These are phyloP conservation scores for Gnomoniopsis smithogilvyi DNA, from an alignment of 2,329 filamentous ascomycete species.

Conservation along the genomic window DNA sequence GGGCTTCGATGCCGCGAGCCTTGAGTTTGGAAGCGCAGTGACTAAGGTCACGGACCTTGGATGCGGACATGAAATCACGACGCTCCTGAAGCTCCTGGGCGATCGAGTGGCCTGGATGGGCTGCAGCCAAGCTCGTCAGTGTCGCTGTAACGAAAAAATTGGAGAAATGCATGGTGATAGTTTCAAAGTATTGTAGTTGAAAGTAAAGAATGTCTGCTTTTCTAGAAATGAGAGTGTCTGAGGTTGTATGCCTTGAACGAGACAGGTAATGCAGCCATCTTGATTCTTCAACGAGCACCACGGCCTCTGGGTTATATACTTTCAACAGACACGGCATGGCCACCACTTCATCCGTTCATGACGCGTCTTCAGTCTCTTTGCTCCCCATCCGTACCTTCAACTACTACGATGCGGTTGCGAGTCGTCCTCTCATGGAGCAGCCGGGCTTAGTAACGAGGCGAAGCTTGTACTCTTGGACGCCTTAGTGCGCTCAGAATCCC, in stretches of 20 bases:
- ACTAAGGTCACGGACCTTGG: slow-evolving; percentile 38
- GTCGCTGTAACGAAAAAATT: slow-evolving; percentile 21
- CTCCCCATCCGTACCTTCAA: background rate
- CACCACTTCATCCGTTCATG: background rate
- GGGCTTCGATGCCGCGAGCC: slow-evolving; percentile 41
- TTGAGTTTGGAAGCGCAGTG: slow-evolving; percentile 46
- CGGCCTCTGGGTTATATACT: background rate
- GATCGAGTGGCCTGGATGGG: slow-evolving; percentile 48
- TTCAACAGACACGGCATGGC: background rate
- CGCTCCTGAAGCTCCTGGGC: slow-evolving; percentile 47
- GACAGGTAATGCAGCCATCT: background rate
- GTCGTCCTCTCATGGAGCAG: too few relatives aligned
- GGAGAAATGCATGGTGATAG: slow-evolving; percentile 25
- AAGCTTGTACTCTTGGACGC: background rate
- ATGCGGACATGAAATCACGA: slow-evolving; percentile 38
- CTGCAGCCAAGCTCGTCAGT: slow-evolving; percentile 22
- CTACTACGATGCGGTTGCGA: background rate
- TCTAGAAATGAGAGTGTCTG: background rate
- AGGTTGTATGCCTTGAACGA: too few relatives aligned
- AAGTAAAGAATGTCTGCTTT: background rate
- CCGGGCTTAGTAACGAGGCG: background rate
- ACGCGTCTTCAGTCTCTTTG: background rate
- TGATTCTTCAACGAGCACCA: background rate
- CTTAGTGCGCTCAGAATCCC: background rate
- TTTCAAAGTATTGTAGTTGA: background rate